Evolutionary conservation across 208 protist species (phyloP).

Genomic region (Eutreptiella sp.): DNA sequence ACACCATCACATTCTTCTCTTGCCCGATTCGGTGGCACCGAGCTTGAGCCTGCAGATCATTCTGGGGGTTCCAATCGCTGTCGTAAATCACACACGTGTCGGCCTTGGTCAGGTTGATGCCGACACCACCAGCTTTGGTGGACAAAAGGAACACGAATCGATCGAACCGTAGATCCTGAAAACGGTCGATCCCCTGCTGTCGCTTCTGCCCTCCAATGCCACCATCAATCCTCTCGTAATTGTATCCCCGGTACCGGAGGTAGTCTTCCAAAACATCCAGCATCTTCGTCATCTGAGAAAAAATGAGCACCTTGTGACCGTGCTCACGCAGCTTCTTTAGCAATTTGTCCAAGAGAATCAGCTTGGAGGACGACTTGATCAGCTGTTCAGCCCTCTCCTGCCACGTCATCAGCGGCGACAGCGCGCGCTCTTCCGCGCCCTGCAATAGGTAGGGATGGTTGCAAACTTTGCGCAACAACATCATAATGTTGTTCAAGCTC

Average conservation of each 20-base stretch:
- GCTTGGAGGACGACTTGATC: slow-evolving; percentile 59
- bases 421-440: slow-evolving; percentile 40
- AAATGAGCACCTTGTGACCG: slow-evolving; percentile 78
- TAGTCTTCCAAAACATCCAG: slow-evolving; percentile 73
- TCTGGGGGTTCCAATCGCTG: slow-evolving; percentile 95
- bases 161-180: slow-evolving; percentile 66
- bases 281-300: slow-evolving; percentile 76
- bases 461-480: slow-evolving; percentile 72
- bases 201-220: slow-evolving; percentile 53
- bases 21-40: slow-evolving; percentile 91
- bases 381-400: slow-evolving; percentile 74
- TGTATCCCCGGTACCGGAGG: slow-evolving; percentile 56
- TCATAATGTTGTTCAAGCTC: slow-evolving; percentile 62
- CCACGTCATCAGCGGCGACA: slow-evolving; percentile 55
- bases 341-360: slow-evolving; percentile 82
- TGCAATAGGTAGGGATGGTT: slow-evolving; percentile 66
- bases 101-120: slow-evolving; percentile 92
- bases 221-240: slow-evolving; percentile 72
- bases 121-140: slow-evolving; percentile 94
- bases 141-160: slow-evolving; percentile 93
- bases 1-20: slow-evolving; percentile 81
- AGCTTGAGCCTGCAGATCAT: slow-evolving; percentile 92
- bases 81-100: slow-evolving; percentile 93
- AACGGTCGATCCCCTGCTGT: slow-evolving; percentile 83
- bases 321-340: slow-evolving; percentile 59